Evolutionary conservation across 2,329 filamentous ascomycete species (phyloP).

Genomic region (Trichoderma citrinoviride): DNA sequence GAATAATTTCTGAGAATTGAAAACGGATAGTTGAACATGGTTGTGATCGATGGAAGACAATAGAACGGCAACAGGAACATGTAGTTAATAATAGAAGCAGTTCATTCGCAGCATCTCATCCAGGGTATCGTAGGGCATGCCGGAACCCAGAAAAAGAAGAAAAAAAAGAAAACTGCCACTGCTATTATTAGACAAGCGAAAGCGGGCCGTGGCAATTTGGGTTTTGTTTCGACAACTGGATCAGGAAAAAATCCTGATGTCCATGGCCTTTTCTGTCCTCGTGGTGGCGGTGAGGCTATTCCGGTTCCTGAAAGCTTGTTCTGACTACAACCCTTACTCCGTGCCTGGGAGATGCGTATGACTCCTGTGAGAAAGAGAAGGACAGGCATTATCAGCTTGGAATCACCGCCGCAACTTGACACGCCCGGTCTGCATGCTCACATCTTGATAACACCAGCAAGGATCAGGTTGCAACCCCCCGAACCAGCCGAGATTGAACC

Average conservation of each 20-base stretch:
- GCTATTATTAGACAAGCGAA: constrained; percentile 14
- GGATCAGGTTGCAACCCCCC: constrained; percentile 6
- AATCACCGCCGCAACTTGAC: no score
- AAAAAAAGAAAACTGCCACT: not conserved
- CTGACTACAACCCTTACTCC: not conserved
- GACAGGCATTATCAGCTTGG: not conserved
- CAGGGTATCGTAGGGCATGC: no score
- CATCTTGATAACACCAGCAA: not conserved
- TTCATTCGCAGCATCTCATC: not conserved
- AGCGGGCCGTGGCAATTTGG: not conserved
- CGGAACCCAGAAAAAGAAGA: not conserved
- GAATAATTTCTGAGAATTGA: not conserved
- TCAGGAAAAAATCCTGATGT: not conserved
- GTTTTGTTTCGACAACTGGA: not conserved
- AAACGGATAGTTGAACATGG: not conserved
- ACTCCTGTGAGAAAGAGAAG: no score
- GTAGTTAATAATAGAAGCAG: not conserved
- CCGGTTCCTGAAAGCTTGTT: not conserved
- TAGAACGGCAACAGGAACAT: not conserved
- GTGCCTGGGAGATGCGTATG: not conserved
- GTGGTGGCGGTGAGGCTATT: constrained; percentile 9
- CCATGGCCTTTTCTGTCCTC: not conserved
- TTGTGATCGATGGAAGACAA: not conserved
- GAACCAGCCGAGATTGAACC: constrained; percentile 18
- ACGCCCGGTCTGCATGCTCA: no score